Evolutionary conservation across 768 basidiomycete genomes (phyloP).

Genomic region (Gloeostereum incarnatum): DNA sequence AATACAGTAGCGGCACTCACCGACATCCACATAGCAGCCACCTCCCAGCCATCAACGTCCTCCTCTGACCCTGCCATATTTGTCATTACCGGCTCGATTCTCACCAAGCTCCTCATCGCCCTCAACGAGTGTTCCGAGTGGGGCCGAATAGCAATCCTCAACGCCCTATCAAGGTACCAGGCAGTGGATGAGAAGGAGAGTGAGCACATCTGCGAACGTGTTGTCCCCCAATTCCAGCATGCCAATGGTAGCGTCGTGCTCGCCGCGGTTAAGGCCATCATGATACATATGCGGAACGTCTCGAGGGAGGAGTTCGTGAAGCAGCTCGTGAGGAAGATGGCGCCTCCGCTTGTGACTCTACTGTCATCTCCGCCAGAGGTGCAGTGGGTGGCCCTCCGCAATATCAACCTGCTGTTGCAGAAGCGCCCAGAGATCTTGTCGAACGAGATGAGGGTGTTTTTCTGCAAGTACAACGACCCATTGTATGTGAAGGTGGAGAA

Average conservation of each 20-base stretch:
- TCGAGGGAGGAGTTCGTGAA: constrained; percentile 76
- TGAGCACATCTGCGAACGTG: constrained; percentile 98
- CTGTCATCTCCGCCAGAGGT: constrained; percentile 96
- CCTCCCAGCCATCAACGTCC: constrained; percentile 43
- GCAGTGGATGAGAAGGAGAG: constrained; percentile 88
- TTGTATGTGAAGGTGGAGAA: constrained; percentile 99
- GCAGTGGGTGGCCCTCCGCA: constrained; percentile 96
- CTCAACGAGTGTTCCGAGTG: constrained; percentile 98
- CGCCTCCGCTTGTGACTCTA: constrained; percentile 90
- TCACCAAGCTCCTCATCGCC: constrained; percentile 88
- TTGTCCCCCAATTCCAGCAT: constrained; percentile 98
- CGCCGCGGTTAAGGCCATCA: constrained; percentile 95
- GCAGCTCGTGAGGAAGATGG: constrained; percentile 91
- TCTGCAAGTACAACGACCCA: constrained; percentile 99
- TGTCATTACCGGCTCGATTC: constrained; percentile 69
- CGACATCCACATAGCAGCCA: constrained; percentile 79
- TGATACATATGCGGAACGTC: constrained; percentile 91
- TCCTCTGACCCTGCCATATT: constrained; percentile 63
- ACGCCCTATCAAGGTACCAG: constrained; percentile 76
- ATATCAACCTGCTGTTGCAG: constrained; percentile 94
- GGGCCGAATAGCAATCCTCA: constrained; percentile 92
- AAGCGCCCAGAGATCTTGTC: constrained; percentile 84
- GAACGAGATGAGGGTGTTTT: constrained; percentile 98
- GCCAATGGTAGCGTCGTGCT: constrained; percentile 93
- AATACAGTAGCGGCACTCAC: constrained; percentile 91